Evolutionary conservation across 352 stramenopile genomes (phyloP).

Genomic region (Pseudoperonospora humuli): DNA sequence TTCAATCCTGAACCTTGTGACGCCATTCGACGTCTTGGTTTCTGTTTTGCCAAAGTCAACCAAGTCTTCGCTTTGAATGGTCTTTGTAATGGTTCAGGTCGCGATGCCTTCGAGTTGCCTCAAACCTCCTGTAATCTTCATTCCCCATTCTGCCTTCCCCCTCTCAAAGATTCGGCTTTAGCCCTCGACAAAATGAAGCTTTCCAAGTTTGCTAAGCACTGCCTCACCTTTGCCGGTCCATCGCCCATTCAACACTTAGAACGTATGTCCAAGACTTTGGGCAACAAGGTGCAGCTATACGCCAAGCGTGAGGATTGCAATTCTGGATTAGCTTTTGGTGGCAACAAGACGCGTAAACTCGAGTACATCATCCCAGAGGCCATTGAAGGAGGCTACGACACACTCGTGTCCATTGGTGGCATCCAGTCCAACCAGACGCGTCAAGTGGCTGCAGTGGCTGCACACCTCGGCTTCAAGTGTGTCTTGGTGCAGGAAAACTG

Average conservation of each 20-base stretch:
- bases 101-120: constrained; percentile 9
- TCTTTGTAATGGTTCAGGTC: constrained; percentile 18
- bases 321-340: constrained; percentile 26
- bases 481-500: constrained; percentile 32
- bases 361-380: constrained; percentile 33
- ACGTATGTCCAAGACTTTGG: constrained; percentile 23
- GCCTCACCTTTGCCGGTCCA: constrained; percentile 24
- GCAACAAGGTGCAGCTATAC: constrained; percentile 32
- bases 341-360: constrained; percentile 33
- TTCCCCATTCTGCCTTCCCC: constrained; percentile 13
- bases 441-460: constrained; percentile 25
- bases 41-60: constrained; percentile 12
- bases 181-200: constrained; percentile 19
- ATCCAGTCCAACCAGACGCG: constrained; percentile 34
- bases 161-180: constrained; percentile 2
- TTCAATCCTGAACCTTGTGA: constrained; percentile 8
- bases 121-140: constrained; percentile 4
- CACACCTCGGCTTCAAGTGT: constrained; percentile 30
- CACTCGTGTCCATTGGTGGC: constrained; percentile 28
- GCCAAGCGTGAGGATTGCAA: constrained; percentile 33
- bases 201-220: constrained; percentile 30
- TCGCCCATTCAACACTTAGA: constrained; percentile 32
- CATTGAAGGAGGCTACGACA: constrained; percentile 30
- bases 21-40: too few relatives aligned
- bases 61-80: constrained; percentile 4